Evolutionary conservation across 169 alveolate species (phyloP).

Genomic region (Cystoisospora suis): DNA sequence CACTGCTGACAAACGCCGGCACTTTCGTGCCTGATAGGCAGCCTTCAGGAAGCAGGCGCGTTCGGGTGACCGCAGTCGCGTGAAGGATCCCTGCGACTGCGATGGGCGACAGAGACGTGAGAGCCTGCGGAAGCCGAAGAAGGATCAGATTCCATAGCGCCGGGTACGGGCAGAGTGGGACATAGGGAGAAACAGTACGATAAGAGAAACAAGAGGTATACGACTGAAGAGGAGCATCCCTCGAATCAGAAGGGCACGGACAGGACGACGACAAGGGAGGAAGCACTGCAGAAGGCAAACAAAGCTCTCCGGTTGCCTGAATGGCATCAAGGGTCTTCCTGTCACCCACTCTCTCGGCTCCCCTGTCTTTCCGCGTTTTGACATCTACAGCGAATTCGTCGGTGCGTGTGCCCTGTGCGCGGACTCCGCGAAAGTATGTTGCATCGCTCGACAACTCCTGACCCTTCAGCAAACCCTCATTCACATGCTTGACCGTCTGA

Average conservation of each 20-base stretch:
- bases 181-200: not conserved
- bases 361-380: not conserved
- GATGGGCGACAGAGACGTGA: slow-evolving; percentile 19
- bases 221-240: not conserved
- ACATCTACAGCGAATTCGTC: not conserved
- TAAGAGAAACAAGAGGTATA: not conserved
- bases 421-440: not conserved
- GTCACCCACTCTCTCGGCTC: not conserved
- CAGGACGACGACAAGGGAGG: not conserved
- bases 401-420: not conserved
- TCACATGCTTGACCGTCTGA: not conserved
- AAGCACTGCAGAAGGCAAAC: not conserved
- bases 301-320: not conserved
- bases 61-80: not conserved
- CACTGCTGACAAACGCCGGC: not conserved
- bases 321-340: not conserved
- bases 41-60: not conserved
- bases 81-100: slow-evolving; percentile 8
- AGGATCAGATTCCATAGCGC: not conserved
- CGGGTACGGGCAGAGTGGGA: not conserved
- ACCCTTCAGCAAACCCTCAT: not conserved
- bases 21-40: not conserved
- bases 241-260: not conserved
- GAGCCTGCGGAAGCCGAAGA: slow-evolving; percentile 8
- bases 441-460: not conserved